Evolutionary conservation across 1,139 yeast species (phyloP).

Genomic region (Geotrichum siamense): DNA sequence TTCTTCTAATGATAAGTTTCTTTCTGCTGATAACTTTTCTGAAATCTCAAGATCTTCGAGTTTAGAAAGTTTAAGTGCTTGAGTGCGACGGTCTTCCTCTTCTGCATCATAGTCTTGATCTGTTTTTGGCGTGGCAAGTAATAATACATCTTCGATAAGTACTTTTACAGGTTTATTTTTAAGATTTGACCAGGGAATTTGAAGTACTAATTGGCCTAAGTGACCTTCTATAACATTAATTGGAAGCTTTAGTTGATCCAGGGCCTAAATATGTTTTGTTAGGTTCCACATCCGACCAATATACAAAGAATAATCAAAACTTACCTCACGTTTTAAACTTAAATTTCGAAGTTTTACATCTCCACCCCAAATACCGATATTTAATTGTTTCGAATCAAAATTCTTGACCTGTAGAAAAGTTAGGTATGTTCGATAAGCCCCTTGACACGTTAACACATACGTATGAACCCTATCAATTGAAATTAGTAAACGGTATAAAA

Average conservation of each 20-base stretch:
- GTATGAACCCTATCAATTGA: slow-evolving; percentile 25
- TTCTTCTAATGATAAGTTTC: slow-evolving; percentile 36
- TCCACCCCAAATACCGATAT: slow-evolving; percentile 97
- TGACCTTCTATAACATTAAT: slow-evolving; percentile 88
- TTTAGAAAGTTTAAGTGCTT: slow-evolving; percentile 57
- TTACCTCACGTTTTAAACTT: slow-evolving; percentile 59
- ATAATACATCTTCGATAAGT: slow-evolving; percentile 77
- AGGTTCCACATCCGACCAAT: not conserved
- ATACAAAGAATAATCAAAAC: slow-evolving; percentile 16
- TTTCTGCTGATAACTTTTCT: slow-evolving; percentile 14
- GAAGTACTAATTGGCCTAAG: slow-evolving; percentile 79
- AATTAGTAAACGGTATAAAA: not conserved
- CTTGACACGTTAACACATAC: slow-evolving; percentile 21
- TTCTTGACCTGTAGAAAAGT: slow-evolving; percentile 82
- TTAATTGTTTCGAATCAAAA: slow-evolving; percentile 88
- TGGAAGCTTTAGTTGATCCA: slow-evolving; percentile 80
- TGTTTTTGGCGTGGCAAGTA: slow-evolving; percentile 69
- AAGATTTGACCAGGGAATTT: slow-evolving; percentile 94
- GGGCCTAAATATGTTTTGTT: slow-evolving; percentile 41
- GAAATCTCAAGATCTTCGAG: slow-evolving; percentile 60
- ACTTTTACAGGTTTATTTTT: slow-evolving; percentile 90
- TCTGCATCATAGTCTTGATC: slow-evolving; percentile 49
- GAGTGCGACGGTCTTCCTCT: slow-evolving; percentile 60
- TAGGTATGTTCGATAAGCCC: no score
- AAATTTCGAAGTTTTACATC: slow-evolving; percentile 81